Percentiles rank a stretch among this genome's conserved stretches.
These are phyloP conservation scores for Fusarium coffeatum DNA, from an alignment of 2,329 filamentous ascomycete genomes.

Conservation along the genomic window DNA sequence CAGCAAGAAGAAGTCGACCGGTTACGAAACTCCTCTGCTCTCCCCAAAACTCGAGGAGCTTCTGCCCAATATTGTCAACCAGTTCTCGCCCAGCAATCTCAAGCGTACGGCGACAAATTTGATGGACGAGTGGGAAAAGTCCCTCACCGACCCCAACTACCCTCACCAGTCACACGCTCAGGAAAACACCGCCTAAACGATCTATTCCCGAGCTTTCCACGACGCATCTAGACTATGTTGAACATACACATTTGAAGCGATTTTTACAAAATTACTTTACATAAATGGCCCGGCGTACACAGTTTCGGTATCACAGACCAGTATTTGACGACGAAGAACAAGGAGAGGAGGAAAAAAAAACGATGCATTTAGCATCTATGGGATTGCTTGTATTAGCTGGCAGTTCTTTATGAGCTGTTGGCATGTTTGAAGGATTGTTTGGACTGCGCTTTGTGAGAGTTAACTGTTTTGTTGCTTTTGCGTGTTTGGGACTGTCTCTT, in stretches of 20 bases:
- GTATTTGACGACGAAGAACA: slow-evolving; percentile 37
- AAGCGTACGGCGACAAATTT: slow-evolving; percentile 85
- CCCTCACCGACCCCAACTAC: slow-evolving; percentile 49
- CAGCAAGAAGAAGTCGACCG: slow-evolving; percentile 51
- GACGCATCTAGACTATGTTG: slow-evolving; percentile 35
- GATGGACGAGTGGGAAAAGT: slow-evolving; percentile 91
- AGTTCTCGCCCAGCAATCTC: slow-evolving; percentile 79
- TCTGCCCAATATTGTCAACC: slow-evolving; percentile 77
- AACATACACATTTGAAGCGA: slow-evolving; percentile 36
- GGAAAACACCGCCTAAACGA: slow-evolving; percentile 49
- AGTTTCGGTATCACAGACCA: slow-evolving; percentile 39
- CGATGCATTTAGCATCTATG: slow-evolving; percentile 16
- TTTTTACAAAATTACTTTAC: slow-evolving; percentile 27
- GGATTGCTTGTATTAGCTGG: slow-evolving; percentile 29
- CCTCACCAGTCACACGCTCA: slow-evolving; percentile 46
- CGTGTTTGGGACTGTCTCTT: slow-evolving; percentile 24
- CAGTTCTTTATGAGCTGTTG: slow-evolving; percentile 22
- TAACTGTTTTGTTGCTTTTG: slow-evolving; percentile 10
- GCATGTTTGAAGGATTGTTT: slow-evolving; percentile 16
- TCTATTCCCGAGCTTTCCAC: slow-evolving; percentile 12
- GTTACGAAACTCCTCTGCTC: slow-evolving; percentile 49
- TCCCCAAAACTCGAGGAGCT: slow-evolving; percentile 64
- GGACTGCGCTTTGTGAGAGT: slow-evolving; percentile 32
- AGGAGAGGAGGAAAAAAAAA: slow-evolving; percentile 12
- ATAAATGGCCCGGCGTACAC: slow-evolving; percentile 26